Evolutionary conservation across 371 early-diverging fungal genomes (phyloP), one percentile per base, ranked within the genome.

Genomic region (Batrachochytrium dendrobatidis): DNA sequence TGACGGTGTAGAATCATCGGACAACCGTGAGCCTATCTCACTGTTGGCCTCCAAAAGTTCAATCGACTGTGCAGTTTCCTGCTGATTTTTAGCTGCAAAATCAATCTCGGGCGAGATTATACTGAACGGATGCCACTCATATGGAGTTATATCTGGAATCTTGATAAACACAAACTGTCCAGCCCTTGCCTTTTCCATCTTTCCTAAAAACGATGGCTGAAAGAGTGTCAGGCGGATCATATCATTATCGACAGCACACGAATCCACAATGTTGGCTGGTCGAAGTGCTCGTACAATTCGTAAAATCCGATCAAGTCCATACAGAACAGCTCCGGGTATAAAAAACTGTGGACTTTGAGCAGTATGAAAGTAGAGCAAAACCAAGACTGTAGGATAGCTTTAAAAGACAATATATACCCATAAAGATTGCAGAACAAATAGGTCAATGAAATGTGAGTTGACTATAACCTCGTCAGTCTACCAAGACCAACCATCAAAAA

Each of bases 121-220:
- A n/a, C 39, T 39, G 39, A 39, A 39, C 39, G 39, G 39, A 39
- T 39, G 39, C 39, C 39, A 39, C n/a, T 39, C 39, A n/a, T 15
- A n/a, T n/a, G 39, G 39, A 12, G 39, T 15, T 12, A 39, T 39
- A n/a, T n/a, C 39, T 15, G 39, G 39, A n/a, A 39, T 15, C 39
- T 39, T 12, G 39, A 39, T 39, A 39, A 39, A 39, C 15, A 39
- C 39, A 39, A 39, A 39, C 39, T 39, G 39, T 12, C 39, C 39
- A 39, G 39, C 15, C 12, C 39, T 12, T 12, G 39, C 39, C 12
- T n/a, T 12, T 12, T n/a, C 39, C 12, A 39, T 39, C 39, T 12
- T 15, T 12, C 39, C 39, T 15, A 39, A 12, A 12, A 39, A n/a
- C n/a, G 39, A 39, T n/a, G 39, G 39, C 39, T 39, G 39, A n/a